Conservation (phyloP, 2,329 filamentous ascomycete genomes). For the Diaporthe destruens region DNA sequence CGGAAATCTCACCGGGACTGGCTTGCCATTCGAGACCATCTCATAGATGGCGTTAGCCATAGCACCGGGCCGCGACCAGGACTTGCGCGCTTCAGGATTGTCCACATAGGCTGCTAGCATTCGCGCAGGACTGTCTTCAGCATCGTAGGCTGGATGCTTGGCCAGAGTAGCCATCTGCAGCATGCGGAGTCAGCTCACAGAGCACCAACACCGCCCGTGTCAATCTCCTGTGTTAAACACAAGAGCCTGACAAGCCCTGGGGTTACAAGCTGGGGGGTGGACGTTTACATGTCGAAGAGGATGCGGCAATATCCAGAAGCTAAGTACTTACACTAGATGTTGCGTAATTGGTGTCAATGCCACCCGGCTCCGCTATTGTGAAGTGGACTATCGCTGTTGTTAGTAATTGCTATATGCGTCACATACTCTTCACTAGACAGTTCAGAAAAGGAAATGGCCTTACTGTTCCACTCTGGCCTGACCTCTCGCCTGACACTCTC, state of each 20-base stretch:
- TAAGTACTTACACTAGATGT: slow-evolving; percentile 41
- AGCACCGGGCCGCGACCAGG: slow-evolving; percentile 51
- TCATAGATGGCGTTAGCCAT: slow-evolving; percentile 54
- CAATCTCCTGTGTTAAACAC: too few relatives aligned
- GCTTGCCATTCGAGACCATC: slow-evolving; percentile 50
- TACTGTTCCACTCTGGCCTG: slow-evolving; percentile 57
- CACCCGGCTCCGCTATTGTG: slow-evolving; percentile 57
- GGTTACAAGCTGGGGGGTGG: too few relatives aligned
- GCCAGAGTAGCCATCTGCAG: slow-evolving; percentile 49
- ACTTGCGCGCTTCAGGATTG: slow-evolving; percentile 45
- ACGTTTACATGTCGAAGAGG: too few relatives aligned
- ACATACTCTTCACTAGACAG: slow-evolving; percentile 36
- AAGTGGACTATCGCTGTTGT: slow-evolving; percentile 52
- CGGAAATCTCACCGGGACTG: slow-evolving; percentile 57
- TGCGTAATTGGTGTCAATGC: slow-evolving; percentile 53
- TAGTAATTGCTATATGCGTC: background rate
- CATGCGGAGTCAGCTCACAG: too few relatives aligned
- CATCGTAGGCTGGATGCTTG: slow-evolving; percentile 55
- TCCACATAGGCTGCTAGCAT: slow-evolving; percentile 48
- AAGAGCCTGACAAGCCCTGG: too few relatives aligned
- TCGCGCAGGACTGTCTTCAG: slow-evolving; percentile 50
- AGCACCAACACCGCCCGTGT: too few relatives aligned
- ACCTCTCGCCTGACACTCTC: slow-evolving; percentile 60
- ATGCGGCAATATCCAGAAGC: too few relatives aligned
- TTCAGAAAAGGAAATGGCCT: slow-evolving; percentile 44